Base-by-base conservation (phyloP, 306 rosid genomes). In the Gillenia trifoliata region DNA sequence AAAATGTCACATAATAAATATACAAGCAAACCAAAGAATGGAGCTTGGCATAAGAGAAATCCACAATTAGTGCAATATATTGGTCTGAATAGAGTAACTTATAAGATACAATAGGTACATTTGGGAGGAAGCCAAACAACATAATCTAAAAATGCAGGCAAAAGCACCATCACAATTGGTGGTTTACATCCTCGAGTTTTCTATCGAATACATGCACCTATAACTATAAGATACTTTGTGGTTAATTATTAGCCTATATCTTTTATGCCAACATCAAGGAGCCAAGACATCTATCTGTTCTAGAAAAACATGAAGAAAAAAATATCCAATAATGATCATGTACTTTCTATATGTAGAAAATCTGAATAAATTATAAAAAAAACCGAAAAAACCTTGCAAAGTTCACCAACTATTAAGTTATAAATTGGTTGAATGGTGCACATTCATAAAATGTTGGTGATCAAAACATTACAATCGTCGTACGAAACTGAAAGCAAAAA, bases 71-170 rank as follows among this genome's bases (percentile, higher is more conserved):
- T 13, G 45, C 62, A n/a, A 29, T 5, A 23, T 16, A 60, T 45
- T 69, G 64, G 54, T 66, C 67, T 62, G 4, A 64, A 52, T 49
- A 66, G 80, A 56, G 17, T 57, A 77, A 59, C 76, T 11, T 49
- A 30, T 1, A 64, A 65, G 57, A 54, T 52, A 63, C 26, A 22
- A 69, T 57, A 64, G 43, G 66, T 59, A 43, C 29, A 30, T 74
- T 47, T 49, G 75, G 70, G 55, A 80, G 43, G 75, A 67, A 40
- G 10, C 64, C 11, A 16, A 75, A 65, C 70, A 75, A 45, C 34
- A 5, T 68, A 68, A 30, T 17, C 36, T 47, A 10, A 49, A 41
- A 68, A 28, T 28, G 15, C 41, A 68, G 61, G 41, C 11, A 64
- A 41, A 13, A 23, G 31, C 63, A 33, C 31, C 63, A 11, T 8